These are phyloP conservation scores for Castanea crenata DNA, from an alignment of 306 rosid genomes.

Conservation along the genomic window DNA sequence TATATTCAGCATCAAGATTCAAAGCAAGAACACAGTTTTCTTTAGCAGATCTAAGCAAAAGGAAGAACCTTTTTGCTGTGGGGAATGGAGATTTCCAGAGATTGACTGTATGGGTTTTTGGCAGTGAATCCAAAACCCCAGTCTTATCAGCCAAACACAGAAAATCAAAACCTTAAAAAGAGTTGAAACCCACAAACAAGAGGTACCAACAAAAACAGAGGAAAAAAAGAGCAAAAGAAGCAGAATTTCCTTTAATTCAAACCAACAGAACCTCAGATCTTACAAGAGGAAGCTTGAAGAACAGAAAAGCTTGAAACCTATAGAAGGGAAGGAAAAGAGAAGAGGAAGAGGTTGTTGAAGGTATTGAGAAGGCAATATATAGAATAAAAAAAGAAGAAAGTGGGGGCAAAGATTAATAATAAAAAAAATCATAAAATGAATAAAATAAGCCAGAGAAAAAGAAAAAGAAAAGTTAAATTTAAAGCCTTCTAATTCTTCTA, in stretches of 20 bases:
- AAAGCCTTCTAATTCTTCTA: too few species aligned
- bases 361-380: slow-evolving; percentile 38
- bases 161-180: not conserved
- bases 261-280: slow-evolving; percentile 7
- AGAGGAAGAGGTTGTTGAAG: slow-evolving; percentile 33
- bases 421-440: not conserved
- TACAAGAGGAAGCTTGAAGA: not conserved
- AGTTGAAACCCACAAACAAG: not conserved
- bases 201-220: not conserved
- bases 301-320: not conserved
- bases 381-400: slow-evolving; percentile 25
- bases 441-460: not conserved
- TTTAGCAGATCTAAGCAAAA: not conserved
- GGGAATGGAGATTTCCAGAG: not conserved
- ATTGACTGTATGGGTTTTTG: not conserved
- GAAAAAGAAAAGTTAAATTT: not conserved
- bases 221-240: not conserved
- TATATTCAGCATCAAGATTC: slow-evolving; percentile 30
- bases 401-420: not conserved
- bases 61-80: slow-evolving; percentile 7
- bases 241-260: not conserved
- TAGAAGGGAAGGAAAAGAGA: not conserved
- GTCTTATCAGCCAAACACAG: not conserved
- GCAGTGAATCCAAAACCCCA: slow-evolving; percentile 2
- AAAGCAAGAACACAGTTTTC: not conserved